These are phyloP conservation scores for Draba incana DNA, from an alignment of 345 rosid genomes.

Conservation along the genomic window DNA sequence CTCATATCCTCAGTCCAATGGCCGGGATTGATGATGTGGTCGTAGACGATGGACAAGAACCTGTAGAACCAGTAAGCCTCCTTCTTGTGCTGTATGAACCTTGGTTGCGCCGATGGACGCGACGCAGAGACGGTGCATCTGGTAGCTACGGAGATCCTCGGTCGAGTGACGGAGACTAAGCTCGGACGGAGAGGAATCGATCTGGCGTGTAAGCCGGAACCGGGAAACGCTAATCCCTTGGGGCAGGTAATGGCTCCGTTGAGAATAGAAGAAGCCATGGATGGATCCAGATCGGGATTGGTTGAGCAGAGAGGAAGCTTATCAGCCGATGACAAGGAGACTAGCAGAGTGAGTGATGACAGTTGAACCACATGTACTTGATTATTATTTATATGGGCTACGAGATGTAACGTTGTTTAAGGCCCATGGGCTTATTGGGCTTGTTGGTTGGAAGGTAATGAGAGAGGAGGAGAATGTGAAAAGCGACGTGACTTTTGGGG, in stretches of 20 bases:
- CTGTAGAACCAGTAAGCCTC: conserved; percentile 99
- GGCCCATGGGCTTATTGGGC: conserved; percentile 12
- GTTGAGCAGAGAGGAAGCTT: background rate
- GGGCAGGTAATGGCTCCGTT: conserved; percentile 60
- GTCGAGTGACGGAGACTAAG: conserved; percentile 41
- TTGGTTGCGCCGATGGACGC: conserved; percentile 88
- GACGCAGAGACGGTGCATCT: conserved; percentile 77
- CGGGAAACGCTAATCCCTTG: conserved; percentile 45
- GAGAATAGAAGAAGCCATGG: conserved; percentile 75
- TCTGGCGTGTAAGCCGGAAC: conserved; percentile 54
- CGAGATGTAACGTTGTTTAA: no score
- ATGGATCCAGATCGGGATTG: background rate
- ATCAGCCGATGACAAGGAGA: background rate
- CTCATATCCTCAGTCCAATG: conserved; percentile 99
- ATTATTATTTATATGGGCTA: no score
- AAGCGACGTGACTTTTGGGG: conserved; percentile 27
- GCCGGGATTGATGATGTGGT: conserved; percentile 86
- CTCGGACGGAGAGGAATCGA: conserved; percentile 43
- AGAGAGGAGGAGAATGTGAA: background rate
- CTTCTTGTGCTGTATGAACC: conserved; percentile 97
- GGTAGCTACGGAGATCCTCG: conserved; percentile 41
- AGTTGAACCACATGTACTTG: background rate
- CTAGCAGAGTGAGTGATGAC: background rate
- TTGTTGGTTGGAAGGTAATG: no score
- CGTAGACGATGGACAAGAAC: conserved; percentile 90